Evolutionary conservation across 2,329 filamentous ascomycete genomes (phyloP).

Genomic region (Parastagonospora nodorum): DNA sequence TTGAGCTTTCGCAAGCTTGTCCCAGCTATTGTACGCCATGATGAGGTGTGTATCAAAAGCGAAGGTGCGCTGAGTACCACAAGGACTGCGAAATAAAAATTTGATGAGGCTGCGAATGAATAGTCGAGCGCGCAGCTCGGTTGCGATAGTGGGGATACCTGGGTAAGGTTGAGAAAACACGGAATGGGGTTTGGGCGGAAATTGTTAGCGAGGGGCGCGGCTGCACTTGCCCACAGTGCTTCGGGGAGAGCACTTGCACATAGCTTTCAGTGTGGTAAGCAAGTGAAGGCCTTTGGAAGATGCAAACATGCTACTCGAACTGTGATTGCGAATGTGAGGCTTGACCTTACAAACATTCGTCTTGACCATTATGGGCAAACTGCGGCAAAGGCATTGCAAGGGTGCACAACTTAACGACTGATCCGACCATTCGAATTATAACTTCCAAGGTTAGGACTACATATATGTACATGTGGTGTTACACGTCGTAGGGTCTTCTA

Average conservation of each 20-base stretch:
- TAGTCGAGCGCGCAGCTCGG: slow-evolving; percentile 1
- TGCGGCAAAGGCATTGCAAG: no score
- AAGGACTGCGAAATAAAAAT: neutral
- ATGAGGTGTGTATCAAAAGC: neutral
- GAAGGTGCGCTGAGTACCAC: neutral
- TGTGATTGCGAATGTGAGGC: no score
- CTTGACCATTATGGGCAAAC: no score
- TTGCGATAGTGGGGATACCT: slow-evolving; percentile 13
- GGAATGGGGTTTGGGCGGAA: slow-evolving; percentile 9
- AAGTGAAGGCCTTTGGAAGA: neutral
- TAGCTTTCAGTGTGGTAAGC: neutral
- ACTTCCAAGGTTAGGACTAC: neutral
- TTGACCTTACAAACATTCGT: no score
- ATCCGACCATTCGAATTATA: neutral
- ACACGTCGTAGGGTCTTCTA: slow-evolving; percentile 6
- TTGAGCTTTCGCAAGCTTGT: slow-evolving; percentile 38
- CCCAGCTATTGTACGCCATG: slow-evolving; percentile 44
- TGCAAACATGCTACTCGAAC: no score
- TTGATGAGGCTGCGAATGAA: neutral
- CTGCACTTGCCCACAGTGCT: slow-evolving; percentile 7
- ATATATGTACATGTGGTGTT: neutral
- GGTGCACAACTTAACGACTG: neutral
- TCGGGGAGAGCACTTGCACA: neutral
- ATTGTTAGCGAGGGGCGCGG: slow-evolving; percentile 16
- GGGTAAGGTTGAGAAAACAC: slow-evolving; percentile 13